phyloP scores from a whole-genome alignment of 208 protist species.

The Wallacemonas collosoma region DNA sequence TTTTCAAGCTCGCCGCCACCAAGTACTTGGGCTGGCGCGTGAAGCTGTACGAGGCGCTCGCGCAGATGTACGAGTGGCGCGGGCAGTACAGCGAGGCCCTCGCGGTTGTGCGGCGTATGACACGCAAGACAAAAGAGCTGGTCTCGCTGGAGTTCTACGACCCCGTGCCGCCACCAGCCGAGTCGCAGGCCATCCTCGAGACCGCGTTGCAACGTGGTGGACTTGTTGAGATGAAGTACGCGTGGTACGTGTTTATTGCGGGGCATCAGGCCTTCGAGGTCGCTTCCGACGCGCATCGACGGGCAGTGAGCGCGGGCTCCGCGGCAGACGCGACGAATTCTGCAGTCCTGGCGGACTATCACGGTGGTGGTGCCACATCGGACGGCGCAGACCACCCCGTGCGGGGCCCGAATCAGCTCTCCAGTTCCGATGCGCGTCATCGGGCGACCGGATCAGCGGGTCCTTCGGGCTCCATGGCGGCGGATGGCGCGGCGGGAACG shows the following conservation, averaged over 20 bases:
- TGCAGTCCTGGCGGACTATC: no score
- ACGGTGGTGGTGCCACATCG: not conserved
- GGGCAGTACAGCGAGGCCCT: conserved; percentile 46
- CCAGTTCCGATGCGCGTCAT: conserved; percentile 13
- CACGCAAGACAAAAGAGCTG: conserved; percentile 56
- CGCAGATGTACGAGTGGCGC: conserved; percentile 50
- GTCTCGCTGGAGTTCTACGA: conserved; percentile 76
- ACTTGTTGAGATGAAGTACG: conserved; percentile 43
- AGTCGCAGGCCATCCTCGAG: conserved; percentile 41
- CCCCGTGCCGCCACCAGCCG: conserved; percentile 54
- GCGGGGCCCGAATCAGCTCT: not conserved
- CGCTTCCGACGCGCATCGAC: not conserved
- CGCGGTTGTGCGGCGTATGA: conserved; percentile 40
- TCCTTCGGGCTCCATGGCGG: not conserved
- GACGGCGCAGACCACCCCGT: not conserved
- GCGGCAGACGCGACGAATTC: not conserved
- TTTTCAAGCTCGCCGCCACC: conserved; percentile 65
- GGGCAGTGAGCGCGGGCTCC: not conserved
- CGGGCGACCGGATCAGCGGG: not conserved
- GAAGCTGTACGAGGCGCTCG: conserved; percentile 65
- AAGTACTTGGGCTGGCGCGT: conserved; percentile 76
- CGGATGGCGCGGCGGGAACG: not conserved
- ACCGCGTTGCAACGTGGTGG: conserved; percentile 36
- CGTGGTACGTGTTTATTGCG: conserved; percentile 43
- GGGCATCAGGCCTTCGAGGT: not conserved